Evolutionary conservation across 768 basidiomycete genomes (phyloP), one percentile per base, ranked within the genome.

Genomic region (Lentinula aciculospora): DNA sequence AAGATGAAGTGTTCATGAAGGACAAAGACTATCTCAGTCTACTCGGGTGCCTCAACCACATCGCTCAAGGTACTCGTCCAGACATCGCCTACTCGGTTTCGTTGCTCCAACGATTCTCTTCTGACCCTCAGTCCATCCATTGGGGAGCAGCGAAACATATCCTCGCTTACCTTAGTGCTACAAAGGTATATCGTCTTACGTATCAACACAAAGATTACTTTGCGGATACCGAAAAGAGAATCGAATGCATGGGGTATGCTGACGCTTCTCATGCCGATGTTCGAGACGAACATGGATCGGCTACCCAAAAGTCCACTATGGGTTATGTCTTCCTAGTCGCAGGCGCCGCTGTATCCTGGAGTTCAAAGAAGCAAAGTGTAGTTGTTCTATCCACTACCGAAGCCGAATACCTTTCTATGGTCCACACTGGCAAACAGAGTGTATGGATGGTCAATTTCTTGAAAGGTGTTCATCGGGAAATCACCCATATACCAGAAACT

Each of bases 331-430:
- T 74, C 49, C 66, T 54, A 7, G 56, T 75, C 31, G 72, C 66
- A 15, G 63, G 63, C 3, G 71, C 69, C 0, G 53, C 66, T 1
- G 66, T 77, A 9, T 63, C 53, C 27, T 80, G 76, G 77, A 56
- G 49, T 4, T 32, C 32, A 4, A 32, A 32, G 32, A 6, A 12
- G 32, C 32, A 4, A 32, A 12, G 8, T 12, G 12, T 4, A 12
- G 32, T 32, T 2, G 32, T 12, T 12, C 3, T 32, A 32, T 32
- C 32, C 32, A 32, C 32, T 12, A 32, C 32, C 12, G 32, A 32
- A 12, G 1, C 4, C 8, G 32, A 32, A 4, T 32, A 32, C 10
- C 68, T 76, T 21, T 64, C 70, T 7, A 56, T 66, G 1, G 54
- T 57, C 0, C 56, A 64, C 4, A 69, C 69, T 4, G 59, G 58